Base-by-base conservation (phyloP, 768 basidiomycete species). In the Mycena crocata region DNA sequence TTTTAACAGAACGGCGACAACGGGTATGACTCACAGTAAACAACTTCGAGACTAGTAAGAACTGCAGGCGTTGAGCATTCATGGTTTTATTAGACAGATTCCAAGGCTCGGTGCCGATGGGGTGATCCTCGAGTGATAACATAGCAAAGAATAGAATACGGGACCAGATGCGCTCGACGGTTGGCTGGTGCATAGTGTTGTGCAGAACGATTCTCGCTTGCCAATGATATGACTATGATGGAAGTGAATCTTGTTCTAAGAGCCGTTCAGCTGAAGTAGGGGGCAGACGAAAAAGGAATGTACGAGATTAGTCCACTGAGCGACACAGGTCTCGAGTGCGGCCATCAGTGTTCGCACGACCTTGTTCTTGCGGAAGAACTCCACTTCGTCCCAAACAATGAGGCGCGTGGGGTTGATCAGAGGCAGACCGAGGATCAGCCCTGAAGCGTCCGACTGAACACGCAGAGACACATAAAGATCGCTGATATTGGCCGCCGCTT, bases 111-210 rank as follows among this genome's bases (percentile, higher is more conserved):
- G 4, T 39, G 21, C 39, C 23, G 10, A 37, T 12, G 9, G 58
- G 46, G 23, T 50, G 58, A n/a, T 48, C 24, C 13, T 59, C 58
- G 15, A 59, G 24, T 0, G 58, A 59, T 15, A 49, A 19, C 58
- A 59, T 59, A 8, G 58, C 58, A 13, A 59, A 59, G 46, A 59
- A 59, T 4, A 59, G 46, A 30, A 59, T 39, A 28, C 45, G 58
- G 19, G 58, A n/a, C 46, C 58, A 49, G 19, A 59, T 37, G 1
- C 28, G 34, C 8, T 59, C 46, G n/a, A n/a, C 34, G 35, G n/a
- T 34, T 3, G 19, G 26, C 21, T 8, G 35, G 21, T 24, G 15
- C 48, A 51, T 5, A 24, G 37, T 2, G 60, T 21, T 7, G 7
- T 52, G 23, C 23, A 24, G 7, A 46, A 24, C n/a, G 44, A 26